phyloP scores from a whole-genome alignment of 2,329 filamentous ascomycete species.

The Zasmidium angulare region DNA sequence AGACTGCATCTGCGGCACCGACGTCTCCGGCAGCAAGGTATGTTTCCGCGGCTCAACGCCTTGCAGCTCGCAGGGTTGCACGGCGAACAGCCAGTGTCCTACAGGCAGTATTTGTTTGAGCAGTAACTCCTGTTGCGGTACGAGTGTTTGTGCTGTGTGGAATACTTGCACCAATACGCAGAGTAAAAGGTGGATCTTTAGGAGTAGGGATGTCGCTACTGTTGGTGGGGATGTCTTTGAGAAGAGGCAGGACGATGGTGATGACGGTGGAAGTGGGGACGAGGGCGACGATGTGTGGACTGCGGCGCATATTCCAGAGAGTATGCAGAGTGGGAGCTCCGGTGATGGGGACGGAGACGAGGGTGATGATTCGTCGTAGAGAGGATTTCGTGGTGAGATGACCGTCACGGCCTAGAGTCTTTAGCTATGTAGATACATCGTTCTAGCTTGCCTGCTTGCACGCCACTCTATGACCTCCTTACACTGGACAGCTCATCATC shows the following conservation, averaged over 20 bases:
- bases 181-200: constrained; percentile 4
- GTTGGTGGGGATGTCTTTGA: not conserved
- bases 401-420: no score
- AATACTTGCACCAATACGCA: constrained; percentile 4
- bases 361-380: not conserved
- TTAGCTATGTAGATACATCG: no score
- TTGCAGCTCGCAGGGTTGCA: constrained; percentile 2
- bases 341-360: not conserved
- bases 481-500: no score
- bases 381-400: no score
- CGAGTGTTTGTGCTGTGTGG: constrained; percentile 5
- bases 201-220: constrained; percentile 2
- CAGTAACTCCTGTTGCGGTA: constrained; percentile 7
- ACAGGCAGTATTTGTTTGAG: constrained; percentile 4
- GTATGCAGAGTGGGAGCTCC: not conserved
- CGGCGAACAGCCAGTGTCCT: constrained; percentile 4
- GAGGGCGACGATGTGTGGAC: constrained; percentile 4
- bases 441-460: no score
- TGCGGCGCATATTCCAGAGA: constrained; percentile 7
- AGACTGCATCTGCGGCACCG: constrained; percentile 7
- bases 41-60: constrained; percentile 1
- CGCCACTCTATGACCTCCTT: no score
- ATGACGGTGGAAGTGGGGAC: not conserved
- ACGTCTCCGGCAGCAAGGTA: not conserved
- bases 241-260: not conserved